Conservation (phyloP, 2,329 filamentous ascomycete genomes). For the Basipetospora chlamydospora region DNA sequence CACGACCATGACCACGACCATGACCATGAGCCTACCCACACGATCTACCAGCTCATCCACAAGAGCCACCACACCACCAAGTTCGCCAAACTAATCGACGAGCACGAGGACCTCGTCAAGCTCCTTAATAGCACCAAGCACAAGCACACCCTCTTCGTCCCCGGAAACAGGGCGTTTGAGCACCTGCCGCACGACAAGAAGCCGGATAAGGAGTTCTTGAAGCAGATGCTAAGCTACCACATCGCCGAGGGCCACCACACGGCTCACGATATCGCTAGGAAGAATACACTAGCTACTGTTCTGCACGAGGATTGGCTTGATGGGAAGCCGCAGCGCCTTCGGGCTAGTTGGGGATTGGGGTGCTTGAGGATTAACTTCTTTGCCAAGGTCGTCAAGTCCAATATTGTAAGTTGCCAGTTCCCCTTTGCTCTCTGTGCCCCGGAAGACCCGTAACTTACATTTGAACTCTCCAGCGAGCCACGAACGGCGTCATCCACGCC, state of each 20-base stretch:
- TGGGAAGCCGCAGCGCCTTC: conserved; percentile 55
- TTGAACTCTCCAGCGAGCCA: conserved; percentile 47
- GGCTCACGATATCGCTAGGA: conserved; percentile 47
- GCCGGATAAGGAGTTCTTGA: conserved; percentile 55
- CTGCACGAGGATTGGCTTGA: conserved; percentile 45
- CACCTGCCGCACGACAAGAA: conserved; percentile 40
- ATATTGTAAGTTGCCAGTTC: conserved; percentile 30
- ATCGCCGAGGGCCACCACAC: conserved; percentile 54
- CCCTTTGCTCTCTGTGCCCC: too few relatives aligned
- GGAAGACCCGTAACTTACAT: too few relatives aligned
- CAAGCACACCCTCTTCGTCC: conserved; percentile 73
- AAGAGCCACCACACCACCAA: conserved; percentile 62
- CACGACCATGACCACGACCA: conserved; percentile 7
- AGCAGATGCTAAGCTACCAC: conserved; percentile 61
- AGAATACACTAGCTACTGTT: conserved; percentile 61
- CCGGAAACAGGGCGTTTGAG: conserved; percentile 62
- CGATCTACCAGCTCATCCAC: conserved; percentile 69
- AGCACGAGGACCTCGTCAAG: conserved; percentile 57
- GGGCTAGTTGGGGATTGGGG: conserved; percentile 44
- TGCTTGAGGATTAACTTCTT: conserved; percentile 67
- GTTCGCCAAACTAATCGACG: conserved; percentile 51
- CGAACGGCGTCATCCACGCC: conserved; percentile 71
- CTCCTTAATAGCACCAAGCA: conserved; percentile 58
- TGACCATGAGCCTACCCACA: conserved; percentile 42
- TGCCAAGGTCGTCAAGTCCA: conserved; percentile 50